Conservation (phyloP, 2,329 filamentous ascomycete genomes). For the Coccinonectria pachysandricola region DNA sequence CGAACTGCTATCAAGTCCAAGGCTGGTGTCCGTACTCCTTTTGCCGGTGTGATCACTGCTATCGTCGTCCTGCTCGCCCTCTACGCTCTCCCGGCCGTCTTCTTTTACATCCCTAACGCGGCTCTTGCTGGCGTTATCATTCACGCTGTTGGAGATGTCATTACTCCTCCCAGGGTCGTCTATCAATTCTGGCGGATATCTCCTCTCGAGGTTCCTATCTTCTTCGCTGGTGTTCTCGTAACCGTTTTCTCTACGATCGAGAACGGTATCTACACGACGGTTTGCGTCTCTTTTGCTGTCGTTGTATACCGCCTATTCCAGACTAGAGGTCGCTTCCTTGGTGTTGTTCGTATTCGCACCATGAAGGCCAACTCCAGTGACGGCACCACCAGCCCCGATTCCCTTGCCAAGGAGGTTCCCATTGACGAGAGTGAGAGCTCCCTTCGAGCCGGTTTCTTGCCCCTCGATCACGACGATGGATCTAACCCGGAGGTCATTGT, state of each 20-base stretch:
- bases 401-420: conserved; percentile 17
- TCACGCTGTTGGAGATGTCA: conserved; percentile 77
- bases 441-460: conserved; percentile 33
- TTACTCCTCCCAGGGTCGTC: conserved; percentile 71
- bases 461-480: conserved; percentile 39
- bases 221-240: conserved; percentile 75
- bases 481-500: conserved; percentile 38
- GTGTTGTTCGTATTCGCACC: conserved; percentile 72
- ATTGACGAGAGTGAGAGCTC: conserved; percentile 36
- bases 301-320: conserved; percentile 71
- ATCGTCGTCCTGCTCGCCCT: conserved; percentile 73
- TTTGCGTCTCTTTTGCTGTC: conserved; percentile 58
- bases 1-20: conserved; percentile 92
- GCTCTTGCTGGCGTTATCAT: conserved; percentile 77
- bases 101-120: conserved; percentile 79
- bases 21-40: conserved; percentile 76
- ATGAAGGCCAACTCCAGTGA: conserved; percentile 68
- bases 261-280: conserved; percentile 75
- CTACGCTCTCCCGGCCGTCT: conserved; percentile 72
- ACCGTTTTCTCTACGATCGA: conserved; percentile 77
- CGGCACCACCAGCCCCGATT: conserved; percentile 15
- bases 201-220: conserved; percentile 72
- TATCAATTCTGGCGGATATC: conserved; percentile 86
- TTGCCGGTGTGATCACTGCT: conserved; percentile 78
- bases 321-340: conserved; percentile 68